Evolutionary conservation across 495 filamentous ascomycete genomes (phyloP), one percentile per base, ranked within the genome.

Genomic region (Hapsidospora chrysogenum): DNA sequence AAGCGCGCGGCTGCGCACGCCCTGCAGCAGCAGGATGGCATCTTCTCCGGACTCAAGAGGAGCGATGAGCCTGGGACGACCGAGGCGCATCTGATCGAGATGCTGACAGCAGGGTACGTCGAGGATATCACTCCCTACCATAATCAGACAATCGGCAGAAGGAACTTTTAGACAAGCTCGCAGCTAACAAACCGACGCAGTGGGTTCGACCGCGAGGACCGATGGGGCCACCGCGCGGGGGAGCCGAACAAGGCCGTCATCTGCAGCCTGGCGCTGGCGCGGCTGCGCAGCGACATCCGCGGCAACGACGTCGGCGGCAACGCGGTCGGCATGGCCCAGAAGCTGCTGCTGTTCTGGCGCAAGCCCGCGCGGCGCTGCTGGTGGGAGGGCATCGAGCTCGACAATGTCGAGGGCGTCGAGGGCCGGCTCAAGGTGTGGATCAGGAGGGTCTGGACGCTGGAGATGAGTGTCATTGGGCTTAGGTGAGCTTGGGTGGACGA

Each of bases 221-320:
- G 62, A 30, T 99, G 89, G 89, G 89, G 89, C 27, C 89, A 99
- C 50, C 81, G 89, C 29, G 89, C 89, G 11, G 78, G 79, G 30
- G 89, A 99, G 53, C 89, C 89, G 11, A 87, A 87, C 58, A 99
- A 96, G 63, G 89, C 89, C 9, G 92, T 99, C 29, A 89, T 99
- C 42, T 96, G 92, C 63, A 89, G 81, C 58, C 67, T 99, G 43
- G 89, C 89, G 2, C 69, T 99, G 26, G 89, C 89, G 14, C 74
- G 92, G 40, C 67, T 99, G 41, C 76, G 89, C 22, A 95, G 86
- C 20, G 89, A 95, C 43, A 83, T 94, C 45, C 74, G 77, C 33
- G 78, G 82, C 35, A 77, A 80, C 46, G 60, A 85, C 15, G 72
- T 81, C 25, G 61, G 68, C 25, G 85, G 61, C 55, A 87, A 80